phyloP scores from a whole-genome alignment of 2,329 filamentous ascomycete species.

The Parasarocladium wereldwijsianum region DNA sequence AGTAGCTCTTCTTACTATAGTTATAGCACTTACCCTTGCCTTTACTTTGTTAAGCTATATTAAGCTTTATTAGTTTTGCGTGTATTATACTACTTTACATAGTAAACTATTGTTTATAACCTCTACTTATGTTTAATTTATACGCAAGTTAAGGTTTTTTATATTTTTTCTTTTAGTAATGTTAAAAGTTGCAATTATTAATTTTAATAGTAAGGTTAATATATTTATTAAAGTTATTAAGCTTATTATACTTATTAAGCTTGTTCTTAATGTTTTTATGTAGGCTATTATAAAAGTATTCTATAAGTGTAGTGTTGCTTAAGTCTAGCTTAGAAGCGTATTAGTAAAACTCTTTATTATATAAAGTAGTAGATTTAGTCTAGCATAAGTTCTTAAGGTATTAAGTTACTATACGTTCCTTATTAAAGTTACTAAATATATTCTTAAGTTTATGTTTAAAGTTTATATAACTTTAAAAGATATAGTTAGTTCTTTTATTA shows the following conservation, averaged over 20 bases:
- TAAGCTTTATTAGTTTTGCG: background rate
- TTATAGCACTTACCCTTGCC: conserved; percentile 2
- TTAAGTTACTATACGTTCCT: background rate
- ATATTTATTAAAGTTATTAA: background rate
- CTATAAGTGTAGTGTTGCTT: background rate
- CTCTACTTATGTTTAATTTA: background rate
- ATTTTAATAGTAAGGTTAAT: background rate
- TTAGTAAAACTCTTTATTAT: background rate
- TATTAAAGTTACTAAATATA: background rate
- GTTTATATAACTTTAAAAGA: background rate
- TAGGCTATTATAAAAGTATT: conserved; percentile 1
- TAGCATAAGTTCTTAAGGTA: no score
- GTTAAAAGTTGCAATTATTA: background rate
- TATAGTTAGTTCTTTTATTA: background rate
- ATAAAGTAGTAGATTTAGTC: background rate
- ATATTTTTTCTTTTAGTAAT: background rate
- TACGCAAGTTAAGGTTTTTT: background rate
- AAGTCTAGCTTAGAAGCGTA: background rate
- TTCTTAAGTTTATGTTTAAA: background rate
- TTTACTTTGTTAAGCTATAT: background rate
- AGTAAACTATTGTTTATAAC: background rate
- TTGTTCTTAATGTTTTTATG: background rate
- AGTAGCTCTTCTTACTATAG: conserved; percentile 1
- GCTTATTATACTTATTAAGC: background rate
- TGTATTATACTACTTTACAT: background rate